A percentile compares a stretch with the other conserved stretches of the same genome.
These are phyloP conservation scores for Acanthamoeba castellanii DNA, from an alignment of 208 protist species.

Conservation along the genomic window DNA sequence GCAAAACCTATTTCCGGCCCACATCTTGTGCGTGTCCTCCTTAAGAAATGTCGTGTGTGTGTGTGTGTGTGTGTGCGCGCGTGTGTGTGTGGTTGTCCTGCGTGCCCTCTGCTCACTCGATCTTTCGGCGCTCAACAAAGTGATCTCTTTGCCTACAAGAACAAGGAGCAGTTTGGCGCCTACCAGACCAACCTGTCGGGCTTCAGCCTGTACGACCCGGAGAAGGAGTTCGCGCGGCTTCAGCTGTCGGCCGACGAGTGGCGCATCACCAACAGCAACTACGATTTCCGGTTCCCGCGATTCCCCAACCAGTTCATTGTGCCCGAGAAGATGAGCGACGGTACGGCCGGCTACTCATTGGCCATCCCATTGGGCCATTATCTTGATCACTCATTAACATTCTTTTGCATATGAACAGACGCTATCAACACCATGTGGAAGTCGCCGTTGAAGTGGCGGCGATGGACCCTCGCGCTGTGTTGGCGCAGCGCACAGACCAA, in stretches of 20 bases:
- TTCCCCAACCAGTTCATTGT: conserved; percentile 17
- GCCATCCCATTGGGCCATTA: not conserved
- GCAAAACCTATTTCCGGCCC: not conserved
- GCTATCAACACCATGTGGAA: not conserved
- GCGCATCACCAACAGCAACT: not conserved
- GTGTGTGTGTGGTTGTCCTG: not conserved
- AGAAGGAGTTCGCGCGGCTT: too few relatives aligned
- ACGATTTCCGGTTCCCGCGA: not conserved
- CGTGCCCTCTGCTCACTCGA: too few relatives aligned
- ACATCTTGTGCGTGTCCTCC: not conserved
- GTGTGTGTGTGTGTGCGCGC: not conserved
- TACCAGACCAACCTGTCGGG: not conserved
- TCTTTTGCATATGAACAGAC: not conserved
- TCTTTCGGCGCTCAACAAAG: not conserved
- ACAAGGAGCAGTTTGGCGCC: conserved; percentile 18
- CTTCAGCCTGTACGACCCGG: not conserved
- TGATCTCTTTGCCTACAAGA: not conserved
- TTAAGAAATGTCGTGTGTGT: not conserved
- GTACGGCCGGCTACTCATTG: not conserved
- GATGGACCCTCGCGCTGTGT: not conserved
- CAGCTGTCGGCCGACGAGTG: not conserved
- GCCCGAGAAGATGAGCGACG: not conserved
- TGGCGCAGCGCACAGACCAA: not conserved
- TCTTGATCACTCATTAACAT: not conserved
- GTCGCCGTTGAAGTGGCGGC: not conserved